Evolutionary conservation across 129 eudicot genomes (phyloP).

Genomic region (Helianthus tuberosus): DNA sequence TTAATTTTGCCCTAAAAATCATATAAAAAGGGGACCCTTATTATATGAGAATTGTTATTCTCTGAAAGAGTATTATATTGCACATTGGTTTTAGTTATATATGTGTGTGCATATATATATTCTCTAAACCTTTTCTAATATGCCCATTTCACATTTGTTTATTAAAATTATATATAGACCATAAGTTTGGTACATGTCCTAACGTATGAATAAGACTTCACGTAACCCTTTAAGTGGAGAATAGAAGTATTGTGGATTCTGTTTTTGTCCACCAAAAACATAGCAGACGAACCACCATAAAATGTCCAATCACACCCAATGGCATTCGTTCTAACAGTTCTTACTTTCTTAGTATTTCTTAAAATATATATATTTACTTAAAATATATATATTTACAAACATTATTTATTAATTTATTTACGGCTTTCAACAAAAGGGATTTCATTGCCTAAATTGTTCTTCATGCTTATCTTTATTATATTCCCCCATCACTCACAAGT

Average conservation of each 20-base stretch:
- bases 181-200: conserved; percentile 21
- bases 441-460: conserved; percentile 25
- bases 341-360: neutral
- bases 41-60: too few species aligned
- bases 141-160: conserved; percentile 3
- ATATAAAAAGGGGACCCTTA: too few species aligned
- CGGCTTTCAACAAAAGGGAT: conserved; percentile 6
- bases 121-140: conserved; percentile 2
- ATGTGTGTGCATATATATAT: neutral
- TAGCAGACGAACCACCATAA: conserved; percentile 25
- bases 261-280: conserved; percentile 36
- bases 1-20: too few species aligned
- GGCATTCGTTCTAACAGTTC: conserved; percentile 4
- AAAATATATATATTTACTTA: too few species aligned
- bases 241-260: conserved; percentile 23
- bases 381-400: neutral
- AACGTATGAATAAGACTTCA: conserved; percentile 26
- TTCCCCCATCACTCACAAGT: conserved; percentile 32
- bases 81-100: too few species aligned
- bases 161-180: conserved; percentile 17
- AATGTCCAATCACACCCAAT: conserved; percentile 12
- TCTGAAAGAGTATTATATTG: too few species aligned
- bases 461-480: conserved; percentile 25
- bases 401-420: neutral
- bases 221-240: conserved; percentile 28